Base-by-base conservation (phyloP, 2,329 filamentous ascomycete genomes). In the Colletotrichum acutatum region DNA sequence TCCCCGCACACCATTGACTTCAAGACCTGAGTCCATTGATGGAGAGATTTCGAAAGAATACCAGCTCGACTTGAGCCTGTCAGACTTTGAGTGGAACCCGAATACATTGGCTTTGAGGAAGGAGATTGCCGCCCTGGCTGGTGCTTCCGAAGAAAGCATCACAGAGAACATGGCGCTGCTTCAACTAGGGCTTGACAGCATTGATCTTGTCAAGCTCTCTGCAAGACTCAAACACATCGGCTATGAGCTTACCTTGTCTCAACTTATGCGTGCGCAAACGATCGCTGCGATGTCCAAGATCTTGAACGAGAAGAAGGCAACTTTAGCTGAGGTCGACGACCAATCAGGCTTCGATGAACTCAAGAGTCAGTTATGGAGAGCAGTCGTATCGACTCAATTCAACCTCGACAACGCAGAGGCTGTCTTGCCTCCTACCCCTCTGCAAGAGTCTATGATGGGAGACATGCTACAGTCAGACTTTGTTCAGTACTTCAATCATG, bases 141-240 rank as follows among this genome's bases (percentile, higher is more conserved):
- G 86, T 0, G 78, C 91, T 0, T 79, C 88, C 0, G 79, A 82
- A 3, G 79, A 85, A 1, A 82, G 86, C 0, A 84, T 98, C 49
- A 80, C 83, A 1, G 88, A 89, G 64, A 82, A 85, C 7, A 90
- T 90, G 0, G 92, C 92, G 0, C 90, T 98, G 12, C 91, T 97
- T 52, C 91, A 96, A 76, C 87, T 98, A 37, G 95, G 95, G 0
- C 87, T 98, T 7, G 96, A 98, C 84, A 98, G 95, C 78, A 97
- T 98, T 71, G 95, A 98, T 81, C 90, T 93, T 1, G 96, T 98
- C 80, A 97, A 95, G 77, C 84, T 98, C 0, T 93, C 94, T 0
- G 91, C 94, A 0, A 88, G 91, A 66, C 85, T 98, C 2, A 93
- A 89, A 75, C 89, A 87, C 57, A 82, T 83, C 5, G 88, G 87